Conservation (phyloP, 192 early-diverging fungal species). For the Globomyces pollinis-pini region DNA sequence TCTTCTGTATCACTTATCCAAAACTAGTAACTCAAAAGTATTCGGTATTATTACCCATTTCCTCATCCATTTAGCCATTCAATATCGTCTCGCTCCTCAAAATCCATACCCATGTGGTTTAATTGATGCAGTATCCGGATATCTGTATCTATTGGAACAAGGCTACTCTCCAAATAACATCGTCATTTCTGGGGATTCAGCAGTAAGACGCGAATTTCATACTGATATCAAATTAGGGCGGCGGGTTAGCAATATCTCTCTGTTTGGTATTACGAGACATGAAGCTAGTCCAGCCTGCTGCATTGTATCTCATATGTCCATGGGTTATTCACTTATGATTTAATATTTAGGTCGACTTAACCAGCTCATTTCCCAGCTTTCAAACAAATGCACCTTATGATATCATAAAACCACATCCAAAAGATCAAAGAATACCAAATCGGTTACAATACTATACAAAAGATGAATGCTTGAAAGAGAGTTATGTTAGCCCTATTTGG, state of each 20-base stretch:
- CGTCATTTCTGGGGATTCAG: constrained; percentile 3
- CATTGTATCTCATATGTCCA: constrained; percentile 37
- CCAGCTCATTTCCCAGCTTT: constrained; percentile 41
- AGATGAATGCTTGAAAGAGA: constrained; percentile 15
- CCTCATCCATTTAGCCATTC: no score
- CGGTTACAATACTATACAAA: constrained; percentile 8
- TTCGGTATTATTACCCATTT: no score
- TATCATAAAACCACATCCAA: constrained; percentile 4
- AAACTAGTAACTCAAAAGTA: constrained; percentile 1
- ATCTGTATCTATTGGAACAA: constrained; percentile 12
- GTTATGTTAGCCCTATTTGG: constrained; percentile 38
- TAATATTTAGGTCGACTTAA: no score
- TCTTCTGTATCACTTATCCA: not conserved
- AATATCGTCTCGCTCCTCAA: constrained; percentile 15
- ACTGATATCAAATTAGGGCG: no score
- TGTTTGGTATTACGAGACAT: constrained; percentile 7
- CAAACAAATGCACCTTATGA: constrained; percentile 25
- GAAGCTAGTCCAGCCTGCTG: not conserved
- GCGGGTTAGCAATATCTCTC: constrained; percentile 1
- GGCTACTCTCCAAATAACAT: not conserved
- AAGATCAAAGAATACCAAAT: constrained; percentile 2
- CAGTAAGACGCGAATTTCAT: not conserved
- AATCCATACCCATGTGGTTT: constrained; percentile 13
- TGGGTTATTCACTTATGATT: no score
- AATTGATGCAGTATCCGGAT: constrained; percentile 18